phyloP scores from a whole-genome alignment of 768 basidiomycete species.

The Pleurotus tuber-regium region DNA sequence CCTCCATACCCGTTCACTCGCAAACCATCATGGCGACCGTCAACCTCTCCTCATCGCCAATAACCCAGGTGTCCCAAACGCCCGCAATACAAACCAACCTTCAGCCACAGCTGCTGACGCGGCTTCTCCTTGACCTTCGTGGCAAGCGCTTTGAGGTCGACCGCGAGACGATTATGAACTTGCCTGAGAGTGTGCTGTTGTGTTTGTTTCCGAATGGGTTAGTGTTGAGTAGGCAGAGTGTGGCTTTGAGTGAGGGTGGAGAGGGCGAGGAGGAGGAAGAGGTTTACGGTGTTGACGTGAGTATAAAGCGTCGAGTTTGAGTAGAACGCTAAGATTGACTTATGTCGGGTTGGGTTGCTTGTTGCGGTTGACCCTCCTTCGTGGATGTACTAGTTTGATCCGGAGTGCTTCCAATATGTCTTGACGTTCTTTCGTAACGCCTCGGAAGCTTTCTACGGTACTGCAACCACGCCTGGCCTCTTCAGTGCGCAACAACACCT shows the following conservation, averaged over 20 bases:
- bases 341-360: conserved; percentile 7
- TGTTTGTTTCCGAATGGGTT: conserved; percentile 98
- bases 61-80: conserved; percentile 60
- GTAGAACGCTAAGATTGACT: too few relatives aligned
- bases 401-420: conserved; percentile 93
- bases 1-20: too few relatives aligned
- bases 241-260: conserved; percentile 69
- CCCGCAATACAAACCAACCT: conserved; percentile 68
- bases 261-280: conserved; percentile 86
- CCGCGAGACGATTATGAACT: conserved; percentile 96
- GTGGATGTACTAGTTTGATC: conserved; percentile 74
- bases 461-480: conserved; percentile 65
- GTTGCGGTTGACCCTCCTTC: conserved; percentile 9
- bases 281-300: conserved; percentile 93
- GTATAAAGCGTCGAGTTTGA: too few relatives aligned
- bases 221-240: conserved; percentile 85
- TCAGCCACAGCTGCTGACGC: conserved; percentile 84
- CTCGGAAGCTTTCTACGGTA: conserved; percentile 91
- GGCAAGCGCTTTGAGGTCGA: conserved; percentile 92
- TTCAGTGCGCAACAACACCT: conserved; percentile 79
- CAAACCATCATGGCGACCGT: conserved; percentile 32
- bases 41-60: conserved; percentile 46
- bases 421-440: conserved; percentile 89
- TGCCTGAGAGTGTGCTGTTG: conserved; percentile 94
- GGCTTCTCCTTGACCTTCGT: conserved; percentile 89